Conservation (phyloP, 2,329 filamentous ascomycete genomes). For the Talaromyces verruculosus region DNA sequence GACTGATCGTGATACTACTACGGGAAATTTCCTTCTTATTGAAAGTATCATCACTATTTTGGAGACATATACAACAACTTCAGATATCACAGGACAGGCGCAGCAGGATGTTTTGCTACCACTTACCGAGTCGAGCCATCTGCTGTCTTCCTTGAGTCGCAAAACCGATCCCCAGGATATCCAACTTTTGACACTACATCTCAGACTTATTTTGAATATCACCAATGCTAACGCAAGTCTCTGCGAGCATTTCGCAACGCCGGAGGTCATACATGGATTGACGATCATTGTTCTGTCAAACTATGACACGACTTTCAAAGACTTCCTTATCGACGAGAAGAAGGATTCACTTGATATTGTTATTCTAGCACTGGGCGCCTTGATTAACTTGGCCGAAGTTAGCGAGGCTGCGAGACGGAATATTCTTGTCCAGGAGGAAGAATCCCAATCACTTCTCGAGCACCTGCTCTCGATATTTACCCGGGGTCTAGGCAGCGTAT, state of each 20-base stretch:
- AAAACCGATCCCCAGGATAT: constrained; percentile 25
- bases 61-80: constrained; percentile 38
- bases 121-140: constrained; percentile 38
- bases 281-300: constrained; percentile 38
- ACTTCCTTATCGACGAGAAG: constrained; percentile 39
- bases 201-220: constrained; percentile 77
- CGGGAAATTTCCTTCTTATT: constrained; percentile 29
- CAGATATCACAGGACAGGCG: constrained; percentile 29
- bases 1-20: constrained; percentile 5
- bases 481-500: constrained; percentile 63
- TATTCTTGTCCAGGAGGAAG: constrained; percentile 44
- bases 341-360: constrained; percentile 66
- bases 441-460: constrained; percentile 53
- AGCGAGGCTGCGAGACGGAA: constrained; percentile 61
- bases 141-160: constrained; percentile 35
- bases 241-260: constrained; percentile 64
- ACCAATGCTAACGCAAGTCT: constrained; percentile 76
- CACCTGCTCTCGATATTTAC: constrained; percentile 65
- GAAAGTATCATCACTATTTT: constrained; percentile 37
- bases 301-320: constrained; percentile 32
- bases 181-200: constrained; percentile 43
- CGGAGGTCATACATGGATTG: constrained; percentile 39
- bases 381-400: constrained; percentile 86
- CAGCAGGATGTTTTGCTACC: constrained; percentile 31
- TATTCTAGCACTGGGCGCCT: constrained; percentile 73